Percentiles rank a stretch among this genome's conserved stretches.
These are phyloP conservation scores for Ceratocystis cubensis DNA, from an alignment of 2,329 filamentous ascomycete genomes.

Conservation along the genomic window DNA sequence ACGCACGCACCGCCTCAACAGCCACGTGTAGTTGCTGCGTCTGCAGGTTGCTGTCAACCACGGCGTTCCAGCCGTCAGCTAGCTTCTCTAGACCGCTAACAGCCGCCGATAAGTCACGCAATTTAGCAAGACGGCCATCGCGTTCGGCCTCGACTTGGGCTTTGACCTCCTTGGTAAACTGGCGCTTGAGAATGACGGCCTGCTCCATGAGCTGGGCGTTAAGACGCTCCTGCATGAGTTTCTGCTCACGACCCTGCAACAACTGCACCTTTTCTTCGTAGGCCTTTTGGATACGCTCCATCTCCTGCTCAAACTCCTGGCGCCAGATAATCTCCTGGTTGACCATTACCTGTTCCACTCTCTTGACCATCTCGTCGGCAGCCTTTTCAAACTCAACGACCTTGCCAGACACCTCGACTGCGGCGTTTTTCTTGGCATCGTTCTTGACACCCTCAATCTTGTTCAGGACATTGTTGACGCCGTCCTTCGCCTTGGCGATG, in stretches of 20 bases:
- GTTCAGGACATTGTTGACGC: conserved; percentile 63
- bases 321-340: conserved; percentile 73
- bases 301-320: conserved; percentile 75
- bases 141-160: conserved; percentile 80
- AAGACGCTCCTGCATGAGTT: conserved; percentile 69
- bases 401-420: conserved; percentile 60
- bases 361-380: conserved; percentile 72
- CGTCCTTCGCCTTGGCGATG: conserved; percentile 73
- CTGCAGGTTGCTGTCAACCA: conserved; percentile 79
- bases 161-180: conserved; percentile 68
- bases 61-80: conserved; percentile 76
- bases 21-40: conserved; percentile 95
- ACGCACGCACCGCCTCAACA: conserved; percentile 80
- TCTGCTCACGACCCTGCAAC: conserved; percentile 65
- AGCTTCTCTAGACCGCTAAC: conserved; percentile 78
- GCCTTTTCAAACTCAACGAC: conserved; percentile 72
- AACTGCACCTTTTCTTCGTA: conserved; percentile 72
- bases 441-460: conserved; percentile 66
- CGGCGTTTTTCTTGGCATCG: conserved; percentile 55
- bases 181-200: conserved; percentile 73
- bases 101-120: conserved; percentile 63
- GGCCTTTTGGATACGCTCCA: conserved; percentile 60
- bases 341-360: conserved; percentile 73
- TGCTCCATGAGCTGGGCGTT: conserved; percentile 83
- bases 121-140: conserved; percentile 70